Conservation (phyloP, 1,284 basidiomycete genomes). For the Mycosarcoma mackinlayi region DNA sequence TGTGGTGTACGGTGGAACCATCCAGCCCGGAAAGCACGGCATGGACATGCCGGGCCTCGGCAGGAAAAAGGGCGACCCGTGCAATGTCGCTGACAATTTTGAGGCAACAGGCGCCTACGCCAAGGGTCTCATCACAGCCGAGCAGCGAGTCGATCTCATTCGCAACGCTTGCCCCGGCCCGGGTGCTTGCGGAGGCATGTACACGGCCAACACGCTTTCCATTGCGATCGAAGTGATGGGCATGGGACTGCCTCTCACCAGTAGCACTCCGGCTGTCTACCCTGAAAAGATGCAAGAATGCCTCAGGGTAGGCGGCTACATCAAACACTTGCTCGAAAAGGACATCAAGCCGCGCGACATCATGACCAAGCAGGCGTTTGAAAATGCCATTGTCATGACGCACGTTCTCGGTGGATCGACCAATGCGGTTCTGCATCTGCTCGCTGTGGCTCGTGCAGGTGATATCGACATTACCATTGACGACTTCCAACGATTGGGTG, state of each 20-base stretch:
- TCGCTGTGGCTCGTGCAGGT: constrained; percentile 88
- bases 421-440: constrained; percentile 89
- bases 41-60: constrained; percentile 83
- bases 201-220: constrained; percentile 96
- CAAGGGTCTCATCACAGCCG: constrained; percentile 83
- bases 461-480: constrained; percentile 84
- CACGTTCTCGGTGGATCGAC: constrained; percentile 79
- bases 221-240: constrained; percentile 90
- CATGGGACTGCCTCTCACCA: constrained; percentile 85
- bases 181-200: constrained; percentile 94
- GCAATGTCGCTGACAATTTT: constrained; percentile 80
- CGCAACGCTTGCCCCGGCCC: constrained; percentile 93
- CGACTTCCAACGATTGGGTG: constrained; percentile 77
- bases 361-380: constrained; percentile 93
- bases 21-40: constrained; percentile 77
- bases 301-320: constrained; percentile 80
- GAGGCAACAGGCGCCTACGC: constrained; percentile 85
- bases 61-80: constrained; percentile 81
- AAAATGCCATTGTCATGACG: constrained; percentile 88
- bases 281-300: constrained; percentile 88
- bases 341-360: constrained; percentile 93
- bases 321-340: constrained; percentile 82
- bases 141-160: constrained; percentile 82
- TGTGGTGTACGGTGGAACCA: constrained; percentile 97
- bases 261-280: constrained; percentile 83